Evolutionary conservation across 2,329 filamentous ascomycete genomes (phyloP).

Genomic region (Colletotrichum musicola): DNA sequence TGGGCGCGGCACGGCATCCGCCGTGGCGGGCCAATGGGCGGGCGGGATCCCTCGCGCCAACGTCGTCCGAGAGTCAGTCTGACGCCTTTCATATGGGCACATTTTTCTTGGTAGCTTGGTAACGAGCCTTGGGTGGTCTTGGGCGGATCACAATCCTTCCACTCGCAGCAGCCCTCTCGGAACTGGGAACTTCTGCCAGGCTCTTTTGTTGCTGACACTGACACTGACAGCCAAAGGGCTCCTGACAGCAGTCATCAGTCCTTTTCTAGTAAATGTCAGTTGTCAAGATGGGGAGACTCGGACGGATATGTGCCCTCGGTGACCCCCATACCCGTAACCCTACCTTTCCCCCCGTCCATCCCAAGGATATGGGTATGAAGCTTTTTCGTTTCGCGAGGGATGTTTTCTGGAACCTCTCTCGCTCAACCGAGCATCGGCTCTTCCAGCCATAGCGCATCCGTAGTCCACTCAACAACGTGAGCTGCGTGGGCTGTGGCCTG

Average conservation of each 20-base stretch:
- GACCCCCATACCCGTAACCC: not conserved
- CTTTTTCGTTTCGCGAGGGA: constrained; percentile 1
- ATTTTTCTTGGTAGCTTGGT: constrained; percentile 1
- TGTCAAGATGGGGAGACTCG: constrained; percentile 23
- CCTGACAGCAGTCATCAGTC: not conserved
- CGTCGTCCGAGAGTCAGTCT: constrained; percentile 33
- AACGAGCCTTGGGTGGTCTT: constrained; percentile 25
- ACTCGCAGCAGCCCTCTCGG: not conserved
- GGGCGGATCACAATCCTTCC: constrained; percentile 23
- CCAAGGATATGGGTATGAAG: constrained; percentile 1
- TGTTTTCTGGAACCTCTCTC: not conserved
- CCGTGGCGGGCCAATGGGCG: constrained; percentile 32
- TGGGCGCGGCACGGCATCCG: constrained; percentile 37
- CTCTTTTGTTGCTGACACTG: not conserved
- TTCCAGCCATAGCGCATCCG: not conserved
- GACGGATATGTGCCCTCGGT: not conserved
- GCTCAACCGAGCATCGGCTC: not conserved
- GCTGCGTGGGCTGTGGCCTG: not conserved
- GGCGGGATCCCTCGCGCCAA: constrained; percentile 4
- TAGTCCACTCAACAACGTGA: not conserved
- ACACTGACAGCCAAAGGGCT: not conserved
- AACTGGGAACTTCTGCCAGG: constrained; percentile 1
- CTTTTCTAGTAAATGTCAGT: constrained; percentile 17
- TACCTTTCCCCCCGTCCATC: not conserved
- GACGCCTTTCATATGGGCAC: constrained; percentile 20